These are phyloP conservation scores for Arthroderma sp. DNA, from an alignment of 2,329 filamentous ascomycete genomes.

Conservation along the genomic window DNA sequence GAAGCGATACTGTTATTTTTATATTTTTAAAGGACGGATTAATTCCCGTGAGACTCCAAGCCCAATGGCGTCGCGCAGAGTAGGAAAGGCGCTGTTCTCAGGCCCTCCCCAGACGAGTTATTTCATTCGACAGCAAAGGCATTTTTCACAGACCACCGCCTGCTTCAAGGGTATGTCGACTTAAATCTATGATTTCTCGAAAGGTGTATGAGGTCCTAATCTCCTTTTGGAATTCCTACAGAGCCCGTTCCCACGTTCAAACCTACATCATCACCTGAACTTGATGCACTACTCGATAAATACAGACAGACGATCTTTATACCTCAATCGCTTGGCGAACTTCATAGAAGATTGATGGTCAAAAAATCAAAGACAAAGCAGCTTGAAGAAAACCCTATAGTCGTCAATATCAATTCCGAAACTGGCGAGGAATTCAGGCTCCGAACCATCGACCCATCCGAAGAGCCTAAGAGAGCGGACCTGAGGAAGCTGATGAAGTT, in stretches of 20 bases:
- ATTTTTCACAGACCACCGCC: constrained; percentile 20
- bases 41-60: not conserved
- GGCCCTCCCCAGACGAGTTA: constrained; percentile 21
- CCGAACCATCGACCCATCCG: constrained; percentile 21
- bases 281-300: constrained; percentile 26
- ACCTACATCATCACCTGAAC: constrained; percentile 26
- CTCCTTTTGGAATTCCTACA: not conserved
- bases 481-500: constrained; percentile 20
- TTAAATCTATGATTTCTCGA: not conserved
- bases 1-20: too few relatives aligned
- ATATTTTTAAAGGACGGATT: not conserved
- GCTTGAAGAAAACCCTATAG: constrained; percentile 28
- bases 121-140: constrained; percentile 8
- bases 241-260: constrained; percentile 27
- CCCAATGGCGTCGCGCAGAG: constrained; percentile 26
- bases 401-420: constrained; percentile 21
- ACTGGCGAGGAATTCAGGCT: constrained; percentile 28
- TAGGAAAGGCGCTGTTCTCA: constrained; percentile 26
- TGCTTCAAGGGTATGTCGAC: constrained; percentile 20
- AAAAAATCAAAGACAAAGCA: constrained; percentile 22
- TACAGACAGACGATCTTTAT: constrained; percentile 34
- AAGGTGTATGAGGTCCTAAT: not conserved
- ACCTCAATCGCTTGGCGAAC: constrained; percentile 24
- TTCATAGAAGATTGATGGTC: constrained; percentile 29
- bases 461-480: constrained; percentile 22